Conservation (phyloP, 2,329 filamentous ascomycete genomes). For the Xylogone sp. region DNA sequence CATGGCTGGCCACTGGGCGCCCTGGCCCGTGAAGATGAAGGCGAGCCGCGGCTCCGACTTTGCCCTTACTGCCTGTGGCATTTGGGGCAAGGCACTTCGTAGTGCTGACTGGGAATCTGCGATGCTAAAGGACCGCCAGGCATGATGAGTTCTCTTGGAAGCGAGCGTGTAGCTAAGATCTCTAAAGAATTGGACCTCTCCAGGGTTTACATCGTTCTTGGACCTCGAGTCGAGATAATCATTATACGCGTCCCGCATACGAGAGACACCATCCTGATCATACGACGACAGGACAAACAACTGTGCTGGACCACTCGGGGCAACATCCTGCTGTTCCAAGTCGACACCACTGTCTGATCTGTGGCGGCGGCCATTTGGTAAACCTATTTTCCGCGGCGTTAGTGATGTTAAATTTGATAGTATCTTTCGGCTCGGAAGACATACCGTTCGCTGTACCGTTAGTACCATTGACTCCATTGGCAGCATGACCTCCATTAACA, state of each 20-base stretch:
- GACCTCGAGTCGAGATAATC: background rate
- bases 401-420: no score
- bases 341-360: background rate
- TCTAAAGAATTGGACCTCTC: background rate
- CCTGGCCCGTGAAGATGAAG: constrained; percentile 10
- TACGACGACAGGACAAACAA: background rate
- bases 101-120: background rate
- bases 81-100: background rate
- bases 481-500: background rate
- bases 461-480: background rate
- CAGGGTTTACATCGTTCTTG: background rate
- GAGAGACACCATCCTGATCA: constrained; percentile 1
- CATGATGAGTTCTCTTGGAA: background rate
- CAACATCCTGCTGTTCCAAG: background rate
- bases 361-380: background rate
- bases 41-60: background rate
- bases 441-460: no score
- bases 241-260: background rate
- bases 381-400: no score
- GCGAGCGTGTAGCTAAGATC: constrained; percentile 5
- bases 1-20: constrained; percentile 8
- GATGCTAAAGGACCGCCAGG: background rate
- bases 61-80: background rate
- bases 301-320: background rate
- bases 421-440: no score